Evolutionary conservation across 345 rosid species (phyloP).

Genomic region (Populus deltoides): DNA sequence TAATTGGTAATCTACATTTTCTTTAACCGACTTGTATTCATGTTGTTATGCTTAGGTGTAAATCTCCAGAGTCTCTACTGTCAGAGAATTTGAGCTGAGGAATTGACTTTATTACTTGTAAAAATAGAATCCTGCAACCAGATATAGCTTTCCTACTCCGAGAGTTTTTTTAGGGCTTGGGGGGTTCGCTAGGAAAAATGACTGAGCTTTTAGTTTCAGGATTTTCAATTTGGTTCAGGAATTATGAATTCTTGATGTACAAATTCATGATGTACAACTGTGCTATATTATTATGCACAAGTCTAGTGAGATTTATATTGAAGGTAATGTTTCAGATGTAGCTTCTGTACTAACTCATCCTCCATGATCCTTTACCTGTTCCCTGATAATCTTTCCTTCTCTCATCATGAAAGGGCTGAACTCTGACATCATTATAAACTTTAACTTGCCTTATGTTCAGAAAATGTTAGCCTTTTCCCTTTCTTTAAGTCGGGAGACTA

Average conservation of each 20-base stretch:
- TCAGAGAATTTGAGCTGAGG: constrained; percentile 36
- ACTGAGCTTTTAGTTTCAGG: constrained; percentile 12
- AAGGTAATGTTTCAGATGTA: constrained; percentile 6
- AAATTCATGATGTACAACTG: neutral
- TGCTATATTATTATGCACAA: constrained; percentile 8
- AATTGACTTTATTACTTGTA: constrained; percentile 18
- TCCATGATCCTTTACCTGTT: neutral
- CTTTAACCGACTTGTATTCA: constrained; percentile 27
- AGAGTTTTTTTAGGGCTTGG: neutral
- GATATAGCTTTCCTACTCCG: constrained; percentile 4
- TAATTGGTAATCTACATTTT: constrained; percentile 11
- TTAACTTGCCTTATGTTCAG: neutral
- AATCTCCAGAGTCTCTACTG: constrained; percentile 13
- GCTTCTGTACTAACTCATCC: neutral
- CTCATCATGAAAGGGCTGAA: neutral
- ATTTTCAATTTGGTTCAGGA: constrained; percentile 13
- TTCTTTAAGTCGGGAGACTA: neutral
- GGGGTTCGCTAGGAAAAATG: constrained; percentile 7
- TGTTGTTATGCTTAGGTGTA: constrained; percentile 43
- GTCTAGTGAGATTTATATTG: constrained; percentile 6
- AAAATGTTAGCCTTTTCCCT: neutral
- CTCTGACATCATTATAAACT: neutral
- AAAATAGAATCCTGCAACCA: constrained; percentile 18
- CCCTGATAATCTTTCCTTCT: neutral
- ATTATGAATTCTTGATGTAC: neutral